Conservation (phyloP, 1,284 basidiomycete genomes). For the Earliella scabrosa region DNA sequence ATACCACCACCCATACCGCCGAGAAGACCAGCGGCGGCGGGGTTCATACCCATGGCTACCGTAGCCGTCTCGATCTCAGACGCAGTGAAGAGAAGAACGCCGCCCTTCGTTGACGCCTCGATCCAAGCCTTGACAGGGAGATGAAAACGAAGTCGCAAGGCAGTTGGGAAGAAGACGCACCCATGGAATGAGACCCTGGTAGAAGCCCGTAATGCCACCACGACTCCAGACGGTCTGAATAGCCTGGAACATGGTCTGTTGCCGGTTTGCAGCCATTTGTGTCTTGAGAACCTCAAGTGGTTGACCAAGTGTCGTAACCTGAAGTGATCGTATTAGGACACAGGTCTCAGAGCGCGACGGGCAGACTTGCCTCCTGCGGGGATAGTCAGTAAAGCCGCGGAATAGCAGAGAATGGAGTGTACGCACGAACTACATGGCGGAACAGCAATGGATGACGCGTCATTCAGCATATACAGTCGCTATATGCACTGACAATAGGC, state of each 20-base stretch:
- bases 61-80: constrained; percentile 89
- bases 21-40: constrained; percentile 85
- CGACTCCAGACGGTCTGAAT: constrained; percentile 88
- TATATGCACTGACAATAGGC: constrained; percentile 1
- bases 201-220: constrained; percentile 91
- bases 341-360: too few relatives aligned
- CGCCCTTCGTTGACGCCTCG: constrained; percentile 98
- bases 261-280: constrained; percentile 95
- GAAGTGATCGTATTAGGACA: not conserved
- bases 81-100: constrained; percentile 94
- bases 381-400: constrained; percentile 15
- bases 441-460: constrained; percentile 16
- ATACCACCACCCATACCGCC: constrained; percentile 99
- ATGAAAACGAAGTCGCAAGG: constrained; percentile 15
- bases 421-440: constrained; percentile 60
- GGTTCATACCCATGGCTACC: constrained; percentile 71
- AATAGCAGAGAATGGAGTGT: not conserved
- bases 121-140: constrained; percentile 87
- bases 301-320: constrained; percentile 98
- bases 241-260: constrained; percentile 90
- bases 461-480: constrained; percentile 9
- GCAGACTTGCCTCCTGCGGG: constrained; percentile 50
- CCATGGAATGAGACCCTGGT: constrained; percentile 99
- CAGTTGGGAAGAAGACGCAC: constrained; percentile 47
- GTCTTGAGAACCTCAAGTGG: constrained; percentile 99